Base-by-base conservation (phyloP, 495 filamentous ascomycete genomes). In the Neurospora sp. region DNA sequence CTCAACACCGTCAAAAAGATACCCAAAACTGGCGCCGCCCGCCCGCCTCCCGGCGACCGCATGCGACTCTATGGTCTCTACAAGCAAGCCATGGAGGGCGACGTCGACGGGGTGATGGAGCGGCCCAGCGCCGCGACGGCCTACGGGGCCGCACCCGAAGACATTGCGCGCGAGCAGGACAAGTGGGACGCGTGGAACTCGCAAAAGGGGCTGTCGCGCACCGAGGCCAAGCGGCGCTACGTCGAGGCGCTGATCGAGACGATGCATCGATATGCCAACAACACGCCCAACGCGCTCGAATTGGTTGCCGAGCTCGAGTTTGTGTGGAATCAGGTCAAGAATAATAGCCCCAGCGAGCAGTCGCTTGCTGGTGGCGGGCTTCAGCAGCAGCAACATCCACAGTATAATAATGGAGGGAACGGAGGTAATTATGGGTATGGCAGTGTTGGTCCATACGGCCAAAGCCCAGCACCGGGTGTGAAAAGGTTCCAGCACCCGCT, bases 1-100 rank as follows among this genome's bases (percentile, higher is more conserved):
- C 90, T 99, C 79, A 97, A 97, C 83, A 98, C 95, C 38, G 96
- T 98, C 75, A 97, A 97, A 82, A 96, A 96, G 77, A 97, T 99
- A 73, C 93, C 93, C 76, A 94, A 94, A 77, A 96, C 94, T 16
- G 95, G 96, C 35, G 93, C 93, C 48, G 88, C 92, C 70, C 90
- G 95, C 46, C 96, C 96, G 22, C 96, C 96, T 42, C 87, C 94
- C 10, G 84, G 87, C 40, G 95, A 94, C 77, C 92, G 96, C 37
- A 84, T 99, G 76, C 91, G 90, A 75, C 90, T 99, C 71, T 99
- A 99, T 89, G 96, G 96, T 70, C 87, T 99, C 74, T 99, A 98
- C 83, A 99, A 99, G 81, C 96, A 99, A 83, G 94, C 93, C 75
- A 98, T 97, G 94, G 94, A 98, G 83, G 96, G 96, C 40, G 94